These are phyloP conservation scores for Colletotrichum spinosum DNA, from an alignment of 2,329 filamentous ascomycete genomes.

Conservation along the genomic window DNA sequence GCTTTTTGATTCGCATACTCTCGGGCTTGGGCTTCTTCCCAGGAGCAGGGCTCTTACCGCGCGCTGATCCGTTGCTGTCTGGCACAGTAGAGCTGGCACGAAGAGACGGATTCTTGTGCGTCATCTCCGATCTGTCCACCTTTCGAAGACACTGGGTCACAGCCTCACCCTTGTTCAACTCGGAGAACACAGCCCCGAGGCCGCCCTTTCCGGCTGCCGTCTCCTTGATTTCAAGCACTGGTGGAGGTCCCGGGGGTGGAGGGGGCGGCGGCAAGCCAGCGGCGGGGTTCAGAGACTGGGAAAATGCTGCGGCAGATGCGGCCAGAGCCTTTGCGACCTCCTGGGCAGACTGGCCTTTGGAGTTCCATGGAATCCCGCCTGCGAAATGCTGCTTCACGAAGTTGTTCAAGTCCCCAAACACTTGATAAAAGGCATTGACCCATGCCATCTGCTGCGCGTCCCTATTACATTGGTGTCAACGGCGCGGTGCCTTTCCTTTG, in stretches of 20 bases:
- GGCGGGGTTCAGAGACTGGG: constrained; percentile 63
- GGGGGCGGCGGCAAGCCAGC: constrained; percentile 73
- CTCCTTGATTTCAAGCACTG: constrained; percentile 70
- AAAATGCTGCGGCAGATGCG: constrained; percentile 50
- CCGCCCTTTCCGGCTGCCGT: constrained; percentile 66
- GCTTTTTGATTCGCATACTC: constrained; percentile 86
- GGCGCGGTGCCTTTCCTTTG: neutral
- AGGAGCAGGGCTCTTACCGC: constrained; percentile 87
- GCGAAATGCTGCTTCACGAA: constrained; percentile 89
- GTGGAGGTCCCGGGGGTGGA: constrained; percentile 78
- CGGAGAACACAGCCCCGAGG: constrained; percentile 88
- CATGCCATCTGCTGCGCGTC: constrained; percentile 86
- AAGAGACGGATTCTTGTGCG: constrained; percentile 95
- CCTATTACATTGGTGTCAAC: constrained; percentile 54
- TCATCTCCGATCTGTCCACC: constrained; percentile 96
- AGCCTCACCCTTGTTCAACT: constrained; percentile 88
- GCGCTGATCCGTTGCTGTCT: constrained; percentile 63
- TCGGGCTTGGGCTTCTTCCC: constrained; percentile 89
- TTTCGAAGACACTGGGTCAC: constrained; percentile 92
- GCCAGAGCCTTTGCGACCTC: constrained; percentile 73
- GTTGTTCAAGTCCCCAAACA: constrained; percentile 85
- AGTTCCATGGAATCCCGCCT: constrained; percentile 88
- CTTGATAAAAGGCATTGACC: constrained; percentile 90
- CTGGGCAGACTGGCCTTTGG: constrained; percentile 77
- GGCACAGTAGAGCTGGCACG: constrained; percentile 79